Percentiles rank a stretch among this genome's conserved stretches.
phyloP scores from a whole-genome alignment of 257 asterid species.

The Jasminum sambac region DNA sequence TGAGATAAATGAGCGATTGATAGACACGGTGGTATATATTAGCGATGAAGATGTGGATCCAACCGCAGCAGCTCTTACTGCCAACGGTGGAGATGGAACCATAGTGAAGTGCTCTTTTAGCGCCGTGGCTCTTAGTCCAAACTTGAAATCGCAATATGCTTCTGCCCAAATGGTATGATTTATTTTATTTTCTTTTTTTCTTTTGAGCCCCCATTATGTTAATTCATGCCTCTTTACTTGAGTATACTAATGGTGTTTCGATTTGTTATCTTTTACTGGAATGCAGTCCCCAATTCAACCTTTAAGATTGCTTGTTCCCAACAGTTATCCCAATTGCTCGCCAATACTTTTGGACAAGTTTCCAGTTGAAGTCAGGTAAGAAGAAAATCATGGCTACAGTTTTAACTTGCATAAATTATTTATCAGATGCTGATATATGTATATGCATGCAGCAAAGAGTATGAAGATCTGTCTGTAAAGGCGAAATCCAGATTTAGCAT shows the following conservation, averaged over 20 bases:
- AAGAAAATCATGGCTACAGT: background rate
- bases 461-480: constrained; percentile 68
- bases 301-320: constrained; percentile 74
- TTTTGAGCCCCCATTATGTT: constrained; percentile 16
- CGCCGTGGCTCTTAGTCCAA: constrained; percentile 85
- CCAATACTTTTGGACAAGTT: constrained; percentile 85
- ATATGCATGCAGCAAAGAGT: constrained; percentile 57
- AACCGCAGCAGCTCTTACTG: constrained; percentile 68
- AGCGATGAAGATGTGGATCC: constrained; percentile 84
- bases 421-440: constrained; percentile 1
- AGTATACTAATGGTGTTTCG: too few relatives aligned
- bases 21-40: constrained; percentile 77
- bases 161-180: constrained; percentile 89
- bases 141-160: constrained; percentile 82
- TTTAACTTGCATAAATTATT: background rate
- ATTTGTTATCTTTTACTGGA: constrained; percentile 27
- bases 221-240: too few relatives aligned
- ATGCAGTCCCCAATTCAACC: constrained; percentile 95
- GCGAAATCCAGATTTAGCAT: constrained; percentile 71
- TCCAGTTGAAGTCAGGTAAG: constrained; percentile 90
- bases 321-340: constrained; percentile 77
- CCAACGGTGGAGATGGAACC: constrained; percentile 84
- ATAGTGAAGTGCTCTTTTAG: constrained; percentile 80
- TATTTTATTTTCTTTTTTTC: too few relatives aligned
- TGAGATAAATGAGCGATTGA: constrained; percentile 74